Evolutionary conservation across 495 filamentous ascomycete species (phyloP).

Genomic region (Jackrogersella minutella): DNA sequence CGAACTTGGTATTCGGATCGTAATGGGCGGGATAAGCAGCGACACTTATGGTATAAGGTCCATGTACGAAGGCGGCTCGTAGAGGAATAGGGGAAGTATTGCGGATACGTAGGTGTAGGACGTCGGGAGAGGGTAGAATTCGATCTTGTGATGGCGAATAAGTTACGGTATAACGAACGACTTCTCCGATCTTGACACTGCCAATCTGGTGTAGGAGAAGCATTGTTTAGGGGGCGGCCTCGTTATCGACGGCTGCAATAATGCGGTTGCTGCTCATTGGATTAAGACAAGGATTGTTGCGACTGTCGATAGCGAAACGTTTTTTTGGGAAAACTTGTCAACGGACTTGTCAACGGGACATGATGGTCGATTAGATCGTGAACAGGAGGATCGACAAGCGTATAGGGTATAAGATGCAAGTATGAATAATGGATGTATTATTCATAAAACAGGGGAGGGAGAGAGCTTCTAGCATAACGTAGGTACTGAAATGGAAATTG

Average conservation of each 20-base stretch:
- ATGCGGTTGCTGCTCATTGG: constrained; percentile 13
- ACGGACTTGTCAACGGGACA: background rate
- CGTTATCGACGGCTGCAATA: background rate
- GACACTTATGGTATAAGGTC: constrained; percentile 89
- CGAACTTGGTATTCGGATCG: constrained; percentile 76
- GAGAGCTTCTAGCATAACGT: too few relatives aligned
- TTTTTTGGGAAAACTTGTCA: background rate
- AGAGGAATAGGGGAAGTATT: constrained; percentile 92
- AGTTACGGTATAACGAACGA: constrained; percentile 89
- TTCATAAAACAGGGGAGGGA: background rate
- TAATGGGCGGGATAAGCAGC: constrained; percentile 83
- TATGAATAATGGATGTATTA: too few relatives aligned
- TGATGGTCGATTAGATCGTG: constrained; percentile 12
- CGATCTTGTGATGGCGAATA: constrained; percentile 90
- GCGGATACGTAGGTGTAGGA: constrained; percentile 83
- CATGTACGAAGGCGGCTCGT: constrained; percentile 94
- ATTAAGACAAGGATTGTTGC: background rate
- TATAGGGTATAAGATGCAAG: constrained; percentile 1
- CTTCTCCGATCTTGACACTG: constrained; percentile 89
- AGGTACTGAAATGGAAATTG: background rate
- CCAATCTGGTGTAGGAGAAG: constrained; percentile 88
- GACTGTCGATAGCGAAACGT: constrained; percentile 1
- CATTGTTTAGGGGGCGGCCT: constrained; percentile 62
- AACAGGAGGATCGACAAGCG: constrained; percentile 12
- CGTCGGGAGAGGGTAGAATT: constrained; percentile 80